Evolutionary conservation across 805 yeast species (phyloP), one percentile per base, ranked within the genome.

Genomic region (Schwanniomyces polymorphus): DNA sequence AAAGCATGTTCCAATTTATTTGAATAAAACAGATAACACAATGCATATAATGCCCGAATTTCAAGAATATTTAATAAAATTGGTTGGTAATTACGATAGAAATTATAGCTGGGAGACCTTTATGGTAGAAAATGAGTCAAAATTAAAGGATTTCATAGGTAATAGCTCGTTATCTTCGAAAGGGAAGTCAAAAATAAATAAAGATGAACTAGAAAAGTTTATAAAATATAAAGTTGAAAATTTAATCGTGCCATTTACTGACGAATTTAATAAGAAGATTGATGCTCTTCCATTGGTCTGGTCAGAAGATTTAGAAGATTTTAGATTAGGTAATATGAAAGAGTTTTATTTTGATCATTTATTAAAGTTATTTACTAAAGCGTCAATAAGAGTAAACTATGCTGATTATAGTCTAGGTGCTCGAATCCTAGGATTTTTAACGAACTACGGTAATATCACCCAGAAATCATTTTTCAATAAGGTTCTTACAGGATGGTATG

Each of bases 41-140:
- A 58, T 73, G n/a, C 74, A 68, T 44, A 67, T 65, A 41, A 46
- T 63, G 4, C 75, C 77, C 0, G 75, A 70, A 46, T 72, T 73
- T 48, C 70, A 65, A 33, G 62, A 64, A 38, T 70, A 61, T 47
- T 53, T 72, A 42, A 61, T 57, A 45, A 55, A 59, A 28, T 68
- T 71, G 41, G 50, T 70, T 17, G 72, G 67, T n/a, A 61, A 57
- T 17, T 60, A 60, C 42, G 35, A 44, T 34, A 50, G 57, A 12
- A 52, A 46, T 5, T 11, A 33, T 14, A 38, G 43, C 12, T 69
- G 72, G 74, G 56, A 55, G 1, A 37, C 47, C 1, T 67, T 67
- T 39, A 27, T 68, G 4, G 42, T 47, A 5, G 45, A 56, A 1
- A 59, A 65, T 44, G 59, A 55, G 38, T 33, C 47, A 2, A 45